phyloP scores from a whole-genome alignment of 2,329 filamentous ascomycete species.

The Lasiodiplodia theobromae region DNA sequence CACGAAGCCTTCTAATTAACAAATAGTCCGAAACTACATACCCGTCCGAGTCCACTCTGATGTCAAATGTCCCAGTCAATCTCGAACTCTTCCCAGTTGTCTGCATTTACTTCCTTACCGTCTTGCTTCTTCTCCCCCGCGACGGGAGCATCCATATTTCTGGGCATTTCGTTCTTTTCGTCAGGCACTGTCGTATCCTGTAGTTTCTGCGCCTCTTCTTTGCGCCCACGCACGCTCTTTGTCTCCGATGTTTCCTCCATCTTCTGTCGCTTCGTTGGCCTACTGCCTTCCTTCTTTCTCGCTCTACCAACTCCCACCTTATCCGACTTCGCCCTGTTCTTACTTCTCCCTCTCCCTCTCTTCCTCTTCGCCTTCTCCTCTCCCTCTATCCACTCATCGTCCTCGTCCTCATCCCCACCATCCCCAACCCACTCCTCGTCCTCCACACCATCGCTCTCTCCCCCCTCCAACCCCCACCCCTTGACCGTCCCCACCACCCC shows the following conservation, averaged over 20 bases:
- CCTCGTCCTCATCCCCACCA: neutral
- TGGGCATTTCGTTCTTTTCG: neutral
- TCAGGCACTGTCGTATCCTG: neutral
- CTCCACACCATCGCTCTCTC: neutral
- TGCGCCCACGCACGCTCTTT: neutral
- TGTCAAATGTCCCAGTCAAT: constrained; percentile 19
- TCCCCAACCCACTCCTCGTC: constrained; percentile 9
- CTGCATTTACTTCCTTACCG: neutral
- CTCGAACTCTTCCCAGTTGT: constrained; percentile 10
- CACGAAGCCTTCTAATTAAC: neutral
- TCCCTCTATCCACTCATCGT: neutral
- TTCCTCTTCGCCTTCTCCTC: neutral
- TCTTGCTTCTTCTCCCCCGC: neutral
- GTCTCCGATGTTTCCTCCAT: neutral
- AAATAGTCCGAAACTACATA: constrained; percentile 4
- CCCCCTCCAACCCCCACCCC: neutral
- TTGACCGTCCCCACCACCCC: neutral
- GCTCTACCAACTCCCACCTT: too few relatives aligned
- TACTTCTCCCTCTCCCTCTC: neutral
- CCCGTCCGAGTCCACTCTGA: neutral
- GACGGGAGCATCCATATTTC: neutral
- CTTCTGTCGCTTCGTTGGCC: constrained; percentile 1
- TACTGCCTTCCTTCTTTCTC: neutral
- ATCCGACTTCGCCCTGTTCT: neutral
- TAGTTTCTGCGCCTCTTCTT: neutral